phyloP scores from a whole-genome alignment of 768 basidiomycete genomes.

The Leccinum variicolor region DNA sequence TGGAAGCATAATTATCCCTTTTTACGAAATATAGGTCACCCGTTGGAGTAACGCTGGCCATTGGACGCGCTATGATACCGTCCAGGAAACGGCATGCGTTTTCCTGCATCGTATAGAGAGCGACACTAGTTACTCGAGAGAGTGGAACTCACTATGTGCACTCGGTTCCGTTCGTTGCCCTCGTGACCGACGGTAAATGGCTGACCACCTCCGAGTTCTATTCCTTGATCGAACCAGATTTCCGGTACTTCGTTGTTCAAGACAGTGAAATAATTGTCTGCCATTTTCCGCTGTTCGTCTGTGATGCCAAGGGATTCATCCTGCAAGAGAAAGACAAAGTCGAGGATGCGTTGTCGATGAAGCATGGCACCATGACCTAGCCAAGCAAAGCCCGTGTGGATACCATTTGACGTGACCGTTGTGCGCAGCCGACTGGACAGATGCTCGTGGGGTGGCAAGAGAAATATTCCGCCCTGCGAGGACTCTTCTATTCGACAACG shows the following conservation, averaged over 20 bases:
- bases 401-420: slow-evolving; percentile 31
- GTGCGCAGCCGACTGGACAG: slow-evolving; percentile 51
- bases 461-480: slow-evolving; percentile 38
- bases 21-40: slow-evolving; percentile 8
- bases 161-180: slow-evolving; percentile 54
- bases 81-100: slow-evolving; percentile 47
- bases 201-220: slow-evolving; percentile 55
- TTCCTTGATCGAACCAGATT: slow-evolving; percentile 63
- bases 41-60: neutral
- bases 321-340: slow-evolving; percentile 49
- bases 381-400: slow-evolving; percentile 64
- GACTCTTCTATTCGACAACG: slow-evolving; percentile 35
- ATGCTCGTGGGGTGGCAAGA: slow-evolving; percentile 61
- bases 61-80: slow-evolving; percentile 18
- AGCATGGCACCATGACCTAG: slow-evolving; percentile 62
- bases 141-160: slow-evolving; percentile 50
- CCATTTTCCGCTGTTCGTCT: slow-evolving; percentile 55
- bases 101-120: slow-evolving; percentile 30
- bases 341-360: slow-evolving; percentile 36
- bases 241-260: slow-evolving; percentile 54
- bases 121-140: neutral
- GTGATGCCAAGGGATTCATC: slow-evolving; percentile 38
- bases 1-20: neutral
- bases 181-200: slow-evolving; percentile 60
- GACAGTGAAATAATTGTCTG: slow-evolving; percentile 68